A percentile compares a stretch with the other conserved stretches of the same genome.
Evolutionary conservation across 352 stramenopile species (phyloP).

Genomic region (Globisporangium spiculum): DNA sequence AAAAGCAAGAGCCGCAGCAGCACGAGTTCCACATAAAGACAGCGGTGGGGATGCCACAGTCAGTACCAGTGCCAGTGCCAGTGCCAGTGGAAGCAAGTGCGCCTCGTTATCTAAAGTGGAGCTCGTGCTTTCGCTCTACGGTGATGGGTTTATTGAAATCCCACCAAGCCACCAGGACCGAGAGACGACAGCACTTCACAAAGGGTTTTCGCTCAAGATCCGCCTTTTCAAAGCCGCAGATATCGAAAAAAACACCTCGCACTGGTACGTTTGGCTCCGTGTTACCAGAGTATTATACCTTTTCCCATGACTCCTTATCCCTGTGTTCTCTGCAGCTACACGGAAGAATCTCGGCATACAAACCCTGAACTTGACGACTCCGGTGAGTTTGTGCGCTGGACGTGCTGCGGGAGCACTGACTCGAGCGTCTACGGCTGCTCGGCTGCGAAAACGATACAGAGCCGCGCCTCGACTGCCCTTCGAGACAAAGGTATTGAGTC

Average conservation of each 20-base stretch:
- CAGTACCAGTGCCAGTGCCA: neutral
- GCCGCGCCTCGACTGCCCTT: neutral
- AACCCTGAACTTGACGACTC: slow-evolving; percentile 53
- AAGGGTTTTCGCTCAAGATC: slow-evolving; percentile 35
- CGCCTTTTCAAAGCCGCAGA: slow-evolving; percentile 49
- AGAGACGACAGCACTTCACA: slow-evolving; percentile 11
- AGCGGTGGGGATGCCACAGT: neutral
- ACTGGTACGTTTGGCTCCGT: slow-evolving; percentile 22
- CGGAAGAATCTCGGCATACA: slow-evolving; percentile 43
- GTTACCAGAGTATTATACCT: neutral
- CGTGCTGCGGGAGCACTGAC: slow-evolving; percentile 55
- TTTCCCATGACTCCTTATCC: neutral
- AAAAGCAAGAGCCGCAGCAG: neutral
- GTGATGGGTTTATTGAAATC: slow-evolving; percentile 52
- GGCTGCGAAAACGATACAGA: slow-evolving; percentile 8
- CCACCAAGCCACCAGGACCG: slow-evolving; percentile 4
- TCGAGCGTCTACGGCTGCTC: slow-evolving; percentile 57
- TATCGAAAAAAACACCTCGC: slow-evolving; percentile 24
- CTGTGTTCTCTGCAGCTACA: slow-evolving; percentile 17
- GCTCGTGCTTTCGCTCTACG: slow-evolving; percentile 45
- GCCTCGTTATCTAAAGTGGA: neutral
- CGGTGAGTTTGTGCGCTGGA: slow-evolving; percentile 59
- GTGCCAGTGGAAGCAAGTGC: neutral
- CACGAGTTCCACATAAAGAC: neutral
- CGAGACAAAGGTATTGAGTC: neutral